A percentile compares a stretch with the other conserved stretches of the same genome.
phyloP scores from a whole-genome alignment of 23 red algal genomes.

The Gracilariopsis chorda region DNA sequence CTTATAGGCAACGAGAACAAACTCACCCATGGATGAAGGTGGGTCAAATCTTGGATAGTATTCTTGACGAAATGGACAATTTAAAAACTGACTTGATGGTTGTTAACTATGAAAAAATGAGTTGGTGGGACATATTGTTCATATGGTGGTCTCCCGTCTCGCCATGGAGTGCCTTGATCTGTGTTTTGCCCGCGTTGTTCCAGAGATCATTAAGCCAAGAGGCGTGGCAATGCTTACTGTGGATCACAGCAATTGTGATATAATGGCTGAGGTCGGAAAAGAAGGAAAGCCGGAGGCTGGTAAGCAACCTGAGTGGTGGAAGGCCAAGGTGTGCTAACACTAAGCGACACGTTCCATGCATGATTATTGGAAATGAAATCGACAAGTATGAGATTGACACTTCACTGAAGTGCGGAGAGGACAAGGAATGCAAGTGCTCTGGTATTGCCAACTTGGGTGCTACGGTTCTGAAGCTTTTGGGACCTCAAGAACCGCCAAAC shows the following conservation, averaged over 20 bases:
- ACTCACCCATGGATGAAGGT: slow-evolving; percentile 56
- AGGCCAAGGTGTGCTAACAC: slow-evolving; percentile 67
- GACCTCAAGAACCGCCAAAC: too few relatives aligned
- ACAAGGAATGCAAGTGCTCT: slow-evolving; percentile 43
- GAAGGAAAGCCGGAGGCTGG: slow-evolving; percentile 52
- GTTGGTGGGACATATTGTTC: slow-evolving; percentile 79
- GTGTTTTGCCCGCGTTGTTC: slow-evolving; percentile 55
- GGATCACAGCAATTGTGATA: slow-evolving; percentile 81
- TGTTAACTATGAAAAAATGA: slow-evolving; percentile 70
- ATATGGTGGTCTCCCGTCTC: slow-evolving; percentile 52
- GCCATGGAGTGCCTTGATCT: slow-evolving; percentile 65
- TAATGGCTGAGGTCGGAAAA: slow-evolving; percentile 72
- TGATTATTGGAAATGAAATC: slow-evolving; percentile 56
- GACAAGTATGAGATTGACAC: slow-evolving; percentile 62
- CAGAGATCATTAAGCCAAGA: slow-evolving; percentile 23
- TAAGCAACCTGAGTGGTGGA: slow-evolving; percentile 64
- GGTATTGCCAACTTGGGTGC: slow-evolving; percentile 69
- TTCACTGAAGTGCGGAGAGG: slow-evolving; percentile 32
- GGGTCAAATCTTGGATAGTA: slow-evolving; percentile 57
- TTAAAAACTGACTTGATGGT: slow-evolving; percentile 74
- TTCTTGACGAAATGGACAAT: slow-evolving; percentile 62
- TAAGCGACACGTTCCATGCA: slow-evolving; percentile 49
- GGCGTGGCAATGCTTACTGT: slow-evolving; percentile 57
- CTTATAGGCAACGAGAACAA: slow-evolving; percentile 56
- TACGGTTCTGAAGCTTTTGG: too few relatives aligned